These are phyloP conservation scores for Kwoniella dendrophila DNA, from an alignment of 768 basidiomycete genomes.

Conservation along the genomic window DNA sequence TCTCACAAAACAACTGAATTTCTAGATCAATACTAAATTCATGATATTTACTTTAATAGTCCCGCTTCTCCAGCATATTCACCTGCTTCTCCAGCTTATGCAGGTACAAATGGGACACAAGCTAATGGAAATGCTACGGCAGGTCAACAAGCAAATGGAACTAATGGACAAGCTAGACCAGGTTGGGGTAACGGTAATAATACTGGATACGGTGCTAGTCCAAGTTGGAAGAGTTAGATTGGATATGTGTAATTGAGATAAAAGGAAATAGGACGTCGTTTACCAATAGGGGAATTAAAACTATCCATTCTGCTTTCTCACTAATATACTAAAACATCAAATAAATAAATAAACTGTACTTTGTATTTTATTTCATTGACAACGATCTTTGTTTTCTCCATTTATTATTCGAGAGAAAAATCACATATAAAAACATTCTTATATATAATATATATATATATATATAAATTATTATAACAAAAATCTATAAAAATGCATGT, in stretches of 20 bases:
- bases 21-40: neutral
- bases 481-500: slow-evolving; percentile 1
- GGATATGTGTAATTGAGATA: neutral
- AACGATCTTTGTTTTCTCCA: no score
- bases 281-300: neutral
- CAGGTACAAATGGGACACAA: neutral
- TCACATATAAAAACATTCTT: neutral
- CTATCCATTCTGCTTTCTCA: no score
- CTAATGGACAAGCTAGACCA: slow-evolving; percentile 23
- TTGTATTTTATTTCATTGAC: no score
- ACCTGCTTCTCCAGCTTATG: slow-evolving; percentile 40
- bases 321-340: no score
- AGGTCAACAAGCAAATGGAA: slow-evolving; percentile 5
- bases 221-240: slow-evolving; percentile 41
- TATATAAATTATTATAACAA: neutral
- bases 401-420: no score
- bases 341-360: no score
- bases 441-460: neutral
- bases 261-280: neutral
- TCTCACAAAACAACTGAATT: no score
- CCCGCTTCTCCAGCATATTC: slow-evolving; percentile 40
- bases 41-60: slow-evolving; percentile 18
- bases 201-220: slow-evolving; percentile 39
- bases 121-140: slow-evolving; percentile 4
- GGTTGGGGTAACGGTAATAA: slow-evolving; percentile 43